Conservation (phyloP, 192 early-diverging fungal species). For the Rhizophagus clarus region DNA sequence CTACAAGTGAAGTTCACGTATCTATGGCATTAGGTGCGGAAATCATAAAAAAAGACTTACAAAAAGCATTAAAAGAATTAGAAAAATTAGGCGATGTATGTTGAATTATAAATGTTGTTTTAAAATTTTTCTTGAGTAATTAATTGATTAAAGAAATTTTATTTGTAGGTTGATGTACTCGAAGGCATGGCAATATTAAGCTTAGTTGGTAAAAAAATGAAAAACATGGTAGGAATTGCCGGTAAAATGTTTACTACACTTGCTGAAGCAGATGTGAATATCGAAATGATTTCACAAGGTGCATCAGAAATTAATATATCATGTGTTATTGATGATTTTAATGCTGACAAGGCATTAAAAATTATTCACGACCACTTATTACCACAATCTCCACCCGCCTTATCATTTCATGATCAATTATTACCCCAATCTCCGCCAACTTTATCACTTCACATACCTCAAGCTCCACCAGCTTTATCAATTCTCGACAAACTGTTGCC, state of each 20-base stretch:
- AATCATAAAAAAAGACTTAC: constrained; percentile 68
- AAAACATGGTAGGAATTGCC: constrained; percentile 95
- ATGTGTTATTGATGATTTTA: constrained; percentile 86
- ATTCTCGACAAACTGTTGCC: too few relatives aligned
- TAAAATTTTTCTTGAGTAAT: background rate
- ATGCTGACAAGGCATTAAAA: constrained; percentile 72
- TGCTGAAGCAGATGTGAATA: constrained; percentile 87
- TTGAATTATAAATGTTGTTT: background rate
- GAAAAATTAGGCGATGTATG: constrained; percentile 71
- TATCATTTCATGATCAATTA: background rate
- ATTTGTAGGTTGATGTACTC: constrained; percentile 47
- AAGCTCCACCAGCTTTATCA: background rate
- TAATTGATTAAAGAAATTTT: background rate
- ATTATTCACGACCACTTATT: constrained; percentile 88
- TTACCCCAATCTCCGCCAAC: too few relatives aligned
- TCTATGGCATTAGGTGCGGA: constrained; percentile 79
- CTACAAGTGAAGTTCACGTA: constrained; percentile 92
- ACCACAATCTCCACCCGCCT: background rate
- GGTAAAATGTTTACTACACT: constrained; percentile 92
- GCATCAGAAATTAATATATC: constrained; percentile 98
- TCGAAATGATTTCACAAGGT: constrained; percentile 99
- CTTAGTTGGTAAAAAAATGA: constrained; percentile 95
- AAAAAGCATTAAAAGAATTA: constrained; percentile 79
- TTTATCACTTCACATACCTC: constrained; percentile 65
- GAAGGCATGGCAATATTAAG: constrained; percentile 94